These are phyloP conservation scores for Monoraphidium neglectum DNA, from an alignment of 139 green algal species.

Conservation along the genomic window DNA sequence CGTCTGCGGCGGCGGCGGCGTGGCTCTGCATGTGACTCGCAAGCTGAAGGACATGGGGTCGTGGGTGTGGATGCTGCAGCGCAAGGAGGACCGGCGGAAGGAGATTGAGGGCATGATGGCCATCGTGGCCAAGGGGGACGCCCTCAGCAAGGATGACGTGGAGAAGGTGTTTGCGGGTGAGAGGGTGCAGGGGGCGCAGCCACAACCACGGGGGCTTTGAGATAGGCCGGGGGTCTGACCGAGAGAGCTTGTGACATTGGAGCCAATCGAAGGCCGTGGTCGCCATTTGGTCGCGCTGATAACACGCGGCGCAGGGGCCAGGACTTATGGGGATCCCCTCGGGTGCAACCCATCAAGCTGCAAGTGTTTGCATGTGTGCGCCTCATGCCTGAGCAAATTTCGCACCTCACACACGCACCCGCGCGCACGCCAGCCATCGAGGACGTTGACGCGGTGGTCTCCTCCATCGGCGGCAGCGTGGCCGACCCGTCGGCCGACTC, in stretches of 20 bases:
- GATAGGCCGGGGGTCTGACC: no score
- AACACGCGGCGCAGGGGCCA: no score
- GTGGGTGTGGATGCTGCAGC: constrained; percentile 94
- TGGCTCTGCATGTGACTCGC: constrained; percentile 83
- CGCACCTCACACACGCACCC: no score
- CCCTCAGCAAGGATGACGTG: constrained; percentile 71
- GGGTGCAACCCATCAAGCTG: no score
- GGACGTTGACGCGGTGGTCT: constrained; percentile 93
- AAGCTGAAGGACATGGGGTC: constrained; percentile 91
- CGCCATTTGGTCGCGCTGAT: no score
- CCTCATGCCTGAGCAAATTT: no score
- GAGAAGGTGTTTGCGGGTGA: constrained; percentile 72
- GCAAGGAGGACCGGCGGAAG: constrained; percentile 50
- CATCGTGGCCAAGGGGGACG: constrained; percentile 89
- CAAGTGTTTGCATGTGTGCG: no score
- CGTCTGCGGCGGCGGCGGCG: constrained; percentile 88
- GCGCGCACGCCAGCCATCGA: constrained; percentile 65
- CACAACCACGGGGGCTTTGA: no score
- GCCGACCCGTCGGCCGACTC: constrained; percentile 78
- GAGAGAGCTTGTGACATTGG: no score
- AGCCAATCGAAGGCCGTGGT: no score
- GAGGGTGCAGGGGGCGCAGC: neutral
- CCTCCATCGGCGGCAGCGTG: constrained; percentile 84
- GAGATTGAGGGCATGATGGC: constrained; percentile 96
- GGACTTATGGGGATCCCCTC: no score